phyloP scores from a whole-genome alignment of 495 filamentous ascomycete genomes.

The Neurospora sp. region DNA sequence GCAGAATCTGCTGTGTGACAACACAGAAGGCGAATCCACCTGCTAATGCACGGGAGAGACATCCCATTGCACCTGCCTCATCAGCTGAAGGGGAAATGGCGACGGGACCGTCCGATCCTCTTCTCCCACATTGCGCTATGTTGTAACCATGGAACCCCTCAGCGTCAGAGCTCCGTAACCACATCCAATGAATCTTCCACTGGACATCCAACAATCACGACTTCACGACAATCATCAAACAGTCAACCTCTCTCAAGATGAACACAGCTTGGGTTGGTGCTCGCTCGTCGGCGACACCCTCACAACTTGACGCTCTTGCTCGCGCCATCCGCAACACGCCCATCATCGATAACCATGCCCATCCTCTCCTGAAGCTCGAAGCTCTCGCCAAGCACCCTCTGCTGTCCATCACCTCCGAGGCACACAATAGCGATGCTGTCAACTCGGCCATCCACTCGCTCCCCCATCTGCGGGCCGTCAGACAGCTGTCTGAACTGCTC shows the following conservation, averaged over 20 bases:
- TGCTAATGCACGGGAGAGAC: background rate
- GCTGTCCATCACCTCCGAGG: constrained; percentile 64
- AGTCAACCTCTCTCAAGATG: background rate
- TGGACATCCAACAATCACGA: background rate
- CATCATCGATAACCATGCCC: constrained; percentile 83
- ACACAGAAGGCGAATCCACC: background rate
- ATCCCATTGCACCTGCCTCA: background rate
- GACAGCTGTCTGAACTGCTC: constrained; percentile 56
- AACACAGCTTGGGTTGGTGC: constrained; percentile 21
- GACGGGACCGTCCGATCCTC: too few relatives aligned
- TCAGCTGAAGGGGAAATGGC: too few relatives aligned
- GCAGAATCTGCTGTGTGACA: background rate
- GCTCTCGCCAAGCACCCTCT: constrained; percentile 44
- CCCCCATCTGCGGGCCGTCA: constrained; percentile 58
- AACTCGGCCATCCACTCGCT: constrained; percentile 45
- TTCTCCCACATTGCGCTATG: too few relatives aligned
- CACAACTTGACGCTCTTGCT: constrained; percentile 23
- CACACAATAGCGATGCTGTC: constrained; percentile 52
- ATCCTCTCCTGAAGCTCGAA: constrained; percentile 44
- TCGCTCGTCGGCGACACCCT: constrained; percentile 18
- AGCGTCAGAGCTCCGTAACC: background rate
- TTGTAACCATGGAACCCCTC: background rate
- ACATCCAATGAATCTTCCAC: background rate
- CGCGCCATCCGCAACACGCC: constrained; percentile 54
- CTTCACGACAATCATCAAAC: background rate